Conservation (phyloP, 257 asterid species). For the Gentiana macrophylla region DNA sequence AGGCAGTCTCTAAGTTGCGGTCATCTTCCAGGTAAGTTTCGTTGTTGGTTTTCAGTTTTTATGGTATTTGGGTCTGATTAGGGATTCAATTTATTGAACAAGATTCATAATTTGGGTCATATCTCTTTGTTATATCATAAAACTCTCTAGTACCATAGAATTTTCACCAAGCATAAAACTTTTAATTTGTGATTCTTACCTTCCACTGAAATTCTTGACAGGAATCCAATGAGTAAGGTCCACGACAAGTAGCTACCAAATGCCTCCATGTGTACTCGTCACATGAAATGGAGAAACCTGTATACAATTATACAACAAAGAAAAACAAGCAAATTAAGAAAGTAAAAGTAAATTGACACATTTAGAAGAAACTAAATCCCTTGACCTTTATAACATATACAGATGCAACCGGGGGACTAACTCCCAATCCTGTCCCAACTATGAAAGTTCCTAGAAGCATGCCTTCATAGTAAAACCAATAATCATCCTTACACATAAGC, state of each 20-base stretch:
- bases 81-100: too few relatives aligned
- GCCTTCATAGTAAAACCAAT: slow-evolving; percentile 11
- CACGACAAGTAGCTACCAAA: slow-evolving; percentile 70
- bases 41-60: too few relatives aligned
- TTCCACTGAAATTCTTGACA: slow-evolving; percentile 43
- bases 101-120: too few relatives aligned
- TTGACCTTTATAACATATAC: slow-evolving; percentile 68
- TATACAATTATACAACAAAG: slow-evolving; percentile 5
- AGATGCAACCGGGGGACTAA: slow-evolving; percentile 78
- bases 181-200: slow-evolving; percentile 27
- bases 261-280: slow-evolving; percentile 82
- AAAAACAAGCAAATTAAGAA: slow-evolving; percentile 5
- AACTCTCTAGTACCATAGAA: too few relatives aligned
- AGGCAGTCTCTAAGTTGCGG: too few relatives aligned
- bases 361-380: background rate
- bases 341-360: slow-evolving; percentile 2
- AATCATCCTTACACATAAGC: too few relatives aligned
- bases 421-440: slow-evolving; percentile 70
- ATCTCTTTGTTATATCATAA: too few relatives aligned
- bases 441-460: slow-evolving; percentile 72
- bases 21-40: too few relatives aligned
- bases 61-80: too few relatives aligned
- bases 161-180: too few relatives aligned
- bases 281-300: slow-evolving; percentile 70
- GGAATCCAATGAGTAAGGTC: slow-evolving; percentile 59